Conservation (phyloP, 2,329 filamentous ascomycete genomes). For the Colletotrichum sp. region DNA sequence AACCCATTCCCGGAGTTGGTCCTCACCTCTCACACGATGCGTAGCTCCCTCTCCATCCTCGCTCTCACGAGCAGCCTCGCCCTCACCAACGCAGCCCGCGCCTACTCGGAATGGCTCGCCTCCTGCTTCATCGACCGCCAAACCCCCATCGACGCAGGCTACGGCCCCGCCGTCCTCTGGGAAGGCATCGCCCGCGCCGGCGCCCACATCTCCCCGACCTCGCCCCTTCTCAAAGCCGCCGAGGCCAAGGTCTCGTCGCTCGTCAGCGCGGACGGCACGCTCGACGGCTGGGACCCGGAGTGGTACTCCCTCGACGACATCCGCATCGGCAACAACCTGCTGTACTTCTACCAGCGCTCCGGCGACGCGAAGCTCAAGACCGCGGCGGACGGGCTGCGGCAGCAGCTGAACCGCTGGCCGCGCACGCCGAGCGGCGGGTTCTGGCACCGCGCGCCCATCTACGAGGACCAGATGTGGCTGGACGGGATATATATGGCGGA, state of each 20-base stretch:
- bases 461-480: slow-evolving; percentile 62
- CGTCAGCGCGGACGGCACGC: slow-evolving; percentile 41
- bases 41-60: background rate
- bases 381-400: slow-evolving; percentile 50
- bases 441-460: slow-evolving; percentile 50
- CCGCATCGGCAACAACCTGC: slow-evolving; percentile 56
- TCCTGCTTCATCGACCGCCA: slow-evolving; percentile 11
- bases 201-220: background rate
- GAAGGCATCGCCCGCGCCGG: slow-evolving; percentile 10
- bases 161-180: slow-evolving; percentile 10
- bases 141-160: background rate
- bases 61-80: background rate
- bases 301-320: slow-evolving; percentile 59
- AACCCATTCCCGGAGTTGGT: background rate
- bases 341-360: slow-evolving; percentile 53
- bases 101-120: slow-evolving; percentile 8
- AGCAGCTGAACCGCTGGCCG: slow-evolving; percentile 52
- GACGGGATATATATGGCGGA: slow-evolving; percentile 60
- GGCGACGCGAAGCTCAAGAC: slow-evolving; percentile 51
- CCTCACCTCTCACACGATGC: background rate
- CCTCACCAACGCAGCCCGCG: background rate
- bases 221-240: background rate
- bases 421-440: slow-evolving; percentile 57
- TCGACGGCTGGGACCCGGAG: slow-evolving; percentile 49
- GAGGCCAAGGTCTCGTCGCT: slow-evolving; percentile 11